Conservation (phyloP, 164 flowering plant species). For the Tetracentron sinense region DNA sequence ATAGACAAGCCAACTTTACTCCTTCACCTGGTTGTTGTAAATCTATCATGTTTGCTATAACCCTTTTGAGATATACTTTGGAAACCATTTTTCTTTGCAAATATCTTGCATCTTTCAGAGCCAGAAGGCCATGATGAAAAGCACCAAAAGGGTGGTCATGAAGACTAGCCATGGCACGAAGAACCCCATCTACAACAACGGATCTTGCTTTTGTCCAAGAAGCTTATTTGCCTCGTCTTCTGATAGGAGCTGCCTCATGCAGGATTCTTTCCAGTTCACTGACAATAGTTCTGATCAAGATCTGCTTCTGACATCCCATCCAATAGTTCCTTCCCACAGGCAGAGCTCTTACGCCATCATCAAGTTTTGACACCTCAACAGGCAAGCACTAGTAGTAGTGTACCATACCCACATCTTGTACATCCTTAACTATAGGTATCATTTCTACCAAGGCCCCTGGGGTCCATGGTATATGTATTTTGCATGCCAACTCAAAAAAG, state of each 20-base stretch:
- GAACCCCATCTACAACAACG: conserved; percentile 43
- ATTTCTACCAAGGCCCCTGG: conserved; percentile 11
- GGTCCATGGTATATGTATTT: conserved; percentile 16
- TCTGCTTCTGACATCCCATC: conserved; percentile 76
- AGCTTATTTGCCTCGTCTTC: conserved; percentile 61
- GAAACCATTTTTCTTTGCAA: background rate
- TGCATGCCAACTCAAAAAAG: conserved; percentile 21
- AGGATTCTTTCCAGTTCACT: conserved; percentile 46
- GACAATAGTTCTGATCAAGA: conserved; percentile 74
- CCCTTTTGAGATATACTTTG: background rate
- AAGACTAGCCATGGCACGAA: conserved; percentile 36
- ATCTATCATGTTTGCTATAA: background rate
- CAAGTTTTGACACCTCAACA: conserved; percentile 35
- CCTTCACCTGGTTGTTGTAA: background rate
- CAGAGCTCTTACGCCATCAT: conserved; percentile 66
- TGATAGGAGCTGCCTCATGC: conserved; percentile 48
- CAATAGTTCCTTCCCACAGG: conserved; percentile 70
- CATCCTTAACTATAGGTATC: conserved; percentile 17
- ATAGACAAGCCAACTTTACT: background rate
- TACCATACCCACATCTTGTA: conserved; percentile 29
- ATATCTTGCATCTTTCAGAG: conserved; percentile 37
- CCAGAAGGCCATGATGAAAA: conserved; percentile 38
- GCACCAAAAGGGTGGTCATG: conserved; percentile 41
- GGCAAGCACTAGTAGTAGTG: conserved; percentile 58
- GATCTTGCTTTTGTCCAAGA: conserved; percentile 61